phyloP scores from a whole-genome alignment of 345 rosid species.

The Fremontodendron californicum region DNA sequence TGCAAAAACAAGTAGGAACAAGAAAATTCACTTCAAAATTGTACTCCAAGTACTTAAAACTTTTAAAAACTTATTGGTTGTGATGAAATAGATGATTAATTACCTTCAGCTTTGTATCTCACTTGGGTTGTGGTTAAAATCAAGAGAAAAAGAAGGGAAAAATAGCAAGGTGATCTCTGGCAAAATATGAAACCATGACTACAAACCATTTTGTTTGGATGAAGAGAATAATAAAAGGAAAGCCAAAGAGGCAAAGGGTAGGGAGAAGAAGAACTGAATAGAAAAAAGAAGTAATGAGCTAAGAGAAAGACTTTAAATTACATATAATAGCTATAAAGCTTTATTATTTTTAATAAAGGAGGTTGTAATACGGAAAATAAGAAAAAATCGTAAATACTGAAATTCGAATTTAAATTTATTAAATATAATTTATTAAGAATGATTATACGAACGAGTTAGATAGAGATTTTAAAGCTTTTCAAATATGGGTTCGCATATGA shows the following conservation, averaged over 20 bases:
- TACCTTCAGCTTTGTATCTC: slow-evolving; percentile 49
- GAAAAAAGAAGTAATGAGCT: neutral
- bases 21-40: neutral
- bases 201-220: slow-evolving; percentile 27
- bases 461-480: too few species aligned
- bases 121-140: slow-evolving; percentile 48
- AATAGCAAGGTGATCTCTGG: slow-evolving; percentile 15
- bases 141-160: slow-evolving; percentile 40
- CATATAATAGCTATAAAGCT: too few species aligned
- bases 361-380: too few species aligned
- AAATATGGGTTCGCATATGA: too few species aligned
- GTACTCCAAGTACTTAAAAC: neutral
- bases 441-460: too few species aligned
- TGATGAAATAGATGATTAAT: neutral
- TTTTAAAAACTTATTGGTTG: neutral
- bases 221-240: neutral
- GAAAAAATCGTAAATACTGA: too few species aligned
- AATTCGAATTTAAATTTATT: too few species aligned
- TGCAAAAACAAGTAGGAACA: slow-evolving; percentile 24
- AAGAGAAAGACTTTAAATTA: neutral
- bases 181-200: neutral
- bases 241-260: neutral
- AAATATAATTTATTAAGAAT: too few species aligned
- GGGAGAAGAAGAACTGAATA: neutral
- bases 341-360: too few species aligned